These are phyloP conservation scores for Oryza punctata DNA, from an alignment of 176 grass and related monocot species.

Conservation along the genomic window DNA sequence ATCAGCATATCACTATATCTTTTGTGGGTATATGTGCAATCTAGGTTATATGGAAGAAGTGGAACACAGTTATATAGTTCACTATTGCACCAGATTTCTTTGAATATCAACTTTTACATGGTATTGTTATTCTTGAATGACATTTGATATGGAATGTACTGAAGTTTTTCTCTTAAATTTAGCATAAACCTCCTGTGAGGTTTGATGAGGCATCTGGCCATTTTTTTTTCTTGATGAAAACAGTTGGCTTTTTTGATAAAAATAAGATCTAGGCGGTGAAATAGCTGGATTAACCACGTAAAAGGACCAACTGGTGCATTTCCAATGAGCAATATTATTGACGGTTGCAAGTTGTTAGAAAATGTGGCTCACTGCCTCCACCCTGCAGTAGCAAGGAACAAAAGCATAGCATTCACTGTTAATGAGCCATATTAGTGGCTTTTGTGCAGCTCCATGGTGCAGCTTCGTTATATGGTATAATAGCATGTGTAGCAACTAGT, in stretches of 20 bases:
- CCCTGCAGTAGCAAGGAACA: not conserved
- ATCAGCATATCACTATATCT: not conserved
- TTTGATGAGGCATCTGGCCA: not conserved
- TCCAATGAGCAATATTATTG: not conserved
- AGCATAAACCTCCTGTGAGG: not conserved
- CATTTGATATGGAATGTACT: not conserved
- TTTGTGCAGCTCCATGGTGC: not conserved
- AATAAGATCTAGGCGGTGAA: not conserved
- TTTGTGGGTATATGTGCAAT: not conserved
- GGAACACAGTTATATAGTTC: not conserved
- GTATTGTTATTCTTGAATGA: not conserved
- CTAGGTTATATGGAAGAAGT: not conserved
- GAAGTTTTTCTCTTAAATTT: not conserved
- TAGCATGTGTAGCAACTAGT: not conserved
- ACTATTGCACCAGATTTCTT: not conserved
- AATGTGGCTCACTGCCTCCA: too few relatives aligned
- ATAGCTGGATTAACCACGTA: not conserved
- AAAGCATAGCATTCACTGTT: conserved; percentile 3
- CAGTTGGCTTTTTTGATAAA: not conserved
- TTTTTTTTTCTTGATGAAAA: too few relatives aligned
- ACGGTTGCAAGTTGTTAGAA: not conserved
- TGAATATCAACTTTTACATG: not conserved
- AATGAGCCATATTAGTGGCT: not conserved
- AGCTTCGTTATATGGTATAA: not conserved
- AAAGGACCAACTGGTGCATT: not conserved